Percentiles rank a stretch among this genome's conserved stretches.
phyloP scores from a whole-genome alignment of 2,329 filamentous ascomycete species.

The Penicillium hordei region DNA sequence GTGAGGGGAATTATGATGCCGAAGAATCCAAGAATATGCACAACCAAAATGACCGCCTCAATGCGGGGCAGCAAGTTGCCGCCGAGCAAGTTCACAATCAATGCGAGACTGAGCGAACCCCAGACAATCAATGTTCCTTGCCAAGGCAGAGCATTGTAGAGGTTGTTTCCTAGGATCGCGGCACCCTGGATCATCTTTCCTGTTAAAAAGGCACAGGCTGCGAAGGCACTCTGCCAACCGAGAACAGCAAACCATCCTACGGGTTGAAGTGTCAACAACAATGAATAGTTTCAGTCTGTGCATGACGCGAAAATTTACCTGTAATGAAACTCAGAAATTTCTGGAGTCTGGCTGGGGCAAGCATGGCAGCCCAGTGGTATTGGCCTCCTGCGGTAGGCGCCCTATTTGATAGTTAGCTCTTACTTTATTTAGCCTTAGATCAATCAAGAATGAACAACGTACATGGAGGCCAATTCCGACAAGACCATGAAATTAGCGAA shows the following conservation, averaged over 20 bases:
- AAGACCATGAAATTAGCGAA: constrained; percentile 24
- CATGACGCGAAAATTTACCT: constrained; percentile 9
- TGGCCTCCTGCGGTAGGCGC: constrained; percentile 36
- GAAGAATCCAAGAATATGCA: constrained; percentile 55
- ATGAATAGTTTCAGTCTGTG: not conserved
- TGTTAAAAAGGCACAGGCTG: constrained; percentile 34
- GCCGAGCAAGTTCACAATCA: constrained; percentile 47
- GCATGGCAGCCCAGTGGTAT: constrained; percentile 43
- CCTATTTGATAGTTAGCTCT: constrained; percentile 7
- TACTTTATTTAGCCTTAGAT: not conserved
- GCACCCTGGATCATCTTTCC: constrained; percentile 39
- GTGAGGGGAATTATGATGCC: constrained; percentile 51
- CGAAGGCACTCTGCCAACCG: constrained; percentile 45
- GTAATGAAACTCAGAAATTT: constrained; percentile 41
- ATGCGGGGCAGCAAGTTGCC: constrained; percentile 46
- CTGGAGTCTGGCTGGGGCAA: constrained; percentile 35
- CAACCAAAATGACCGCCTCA: constrained; percentile 49
- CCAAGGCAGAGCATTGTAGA: constrained; percentile 45
- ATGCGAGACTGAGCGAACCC: constrained; percentile 40
- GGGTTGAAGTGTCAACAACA: not conserved
- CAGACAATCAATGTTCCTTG: constrained; percentile 52
- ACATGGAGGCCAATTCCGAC: constrained; percentile 35
- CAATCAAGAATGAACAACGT: not conserved
- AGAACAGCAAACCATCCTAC: constrained; percentile 42
- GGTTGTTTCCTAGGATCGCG: constrained; percentile 37